phyloP scores from a whole-genome alignment of 352 stramenopile species.

The Globisporangium cederbergense region DNA sequence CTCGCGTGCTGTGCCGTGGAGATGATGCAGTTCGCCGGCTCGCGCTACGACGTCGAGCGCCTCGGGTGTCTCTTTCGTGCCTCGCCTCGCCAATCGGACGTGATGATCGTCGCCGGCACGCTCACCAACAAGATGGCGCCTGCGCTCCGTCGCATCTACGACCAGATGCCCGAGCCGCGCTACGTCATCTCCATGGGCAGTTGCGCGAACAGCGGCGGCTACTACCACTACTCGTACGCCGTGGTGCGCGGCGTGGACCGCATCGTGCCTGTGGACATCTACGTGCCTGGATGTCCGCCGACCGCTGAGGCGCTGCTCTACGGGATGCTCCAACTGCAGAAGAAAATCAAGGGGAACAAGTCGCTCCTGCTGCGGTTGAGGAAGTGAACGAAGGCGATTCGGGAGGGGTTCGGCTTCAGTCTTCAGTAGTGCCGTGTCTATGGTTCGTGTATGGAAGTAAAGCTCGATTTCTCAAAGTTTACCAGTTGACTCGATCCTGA shows the following conservation, averaged over 20 bases:
- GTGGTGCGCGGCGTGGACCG: constrained; percentile 96
- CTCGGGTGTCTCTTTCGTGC: constrained; percentile 99
- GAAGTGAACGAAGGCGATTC: constrained; percentile 82
- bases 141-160: constrained; percentile 95
- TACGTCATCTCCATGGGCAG: constrained; percentile 99
- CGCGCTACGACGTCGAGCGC: constrained; percentile 97
- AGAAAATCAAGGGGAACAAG: constrained; percentile 99
- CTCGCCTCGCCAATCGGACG: constrained; percentile 93
- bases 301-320: constrained; percentile 98
- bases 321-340: constrained; percentile 98
- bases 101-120: constrained; percentile 99
- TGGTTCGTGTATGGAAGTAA: too few relatives aligned
- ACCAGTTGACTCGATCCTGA: too few relatives aligned
- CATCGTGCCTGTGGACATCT: constrained; percentile 98
- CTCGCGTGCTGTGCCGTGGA: constrained; percentile 99
- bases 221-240: constrained; percentile 94
- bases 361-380: constrained; percentile 92
- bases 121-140: constrained; percentile 99
- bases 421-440: too few relatives aligned
- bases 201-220: constrained; percentile 95
- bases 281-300: constrained; percentile 98
- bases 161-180: constrained; percentile 99
- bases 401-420: too few relatives aligned
- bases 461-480: too few relatives aligned
- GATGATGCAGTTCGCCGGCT: constrained; percentile 94